Percentiles rank a stretch among this genome's conserved stretches.
phyloP scores from a whole-genome alignment of 2,329 filamentous ascomycete genomes.

The Aspergillus fructus region DNA sequence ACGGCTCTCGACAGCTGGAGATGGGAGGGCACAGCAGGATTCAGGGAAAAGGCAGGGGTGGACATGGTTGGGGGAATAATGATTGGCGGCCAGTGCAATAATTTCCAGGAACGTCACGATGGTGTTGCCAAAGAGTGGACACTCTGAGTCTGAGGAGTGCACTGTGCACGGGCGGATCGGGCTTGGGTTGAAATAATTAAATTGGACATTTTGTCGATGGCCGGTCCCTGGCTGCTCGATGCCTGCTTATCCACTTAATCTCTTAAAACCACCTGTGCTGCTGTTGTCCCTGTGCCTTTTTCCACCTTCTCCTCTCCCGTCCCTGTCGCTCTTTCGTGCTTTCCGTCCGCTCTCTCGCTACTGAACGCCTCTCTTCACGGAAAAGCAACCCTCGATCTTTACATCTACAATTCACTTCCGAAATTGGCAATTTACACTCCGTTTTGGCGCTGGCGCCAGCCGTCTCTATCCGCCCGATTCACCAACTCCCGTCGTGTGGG shows the following conservation, averaged over 20 bases:
- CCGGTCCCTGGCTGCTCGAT: not conserved
- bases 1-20: not conserved
- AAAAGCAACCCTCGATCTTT: not conserved
- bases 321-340: not conserved
- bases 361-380: not conserved
- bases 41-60: not conserved
- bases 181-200: constrained; percentile 6
- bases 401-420: not conserved
- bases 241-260: not conserved
- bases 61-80: not conserved
- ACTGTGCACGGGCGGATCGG: constrained; percentile 5
- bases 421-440: not conserved
- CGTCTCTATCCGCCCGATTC: not conserved
- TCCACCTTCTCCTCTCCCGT: not conserved
- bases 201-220: constrained; percentile 1
- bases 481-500: constrained; percentile 16
- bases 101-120: constrained; percentile 1
- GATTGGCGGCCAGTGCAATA: not conserved
- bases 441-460: not conserved
- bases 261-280: constrained; percentile 8
- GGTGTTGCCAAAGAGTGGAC: not conserved
- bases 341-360: not conserved
- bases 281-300: not conserved
- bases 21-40: not conserved
- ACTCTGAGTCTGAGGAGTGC: no score